Percentiles rank a stretch among this genome's conserved stretches.
These are phyloP conservation scores for Bisporella sp. DNA, from an alignment of 2,329 filamentous ascomycete genomes.

Conservation along the genomic window DNA sequence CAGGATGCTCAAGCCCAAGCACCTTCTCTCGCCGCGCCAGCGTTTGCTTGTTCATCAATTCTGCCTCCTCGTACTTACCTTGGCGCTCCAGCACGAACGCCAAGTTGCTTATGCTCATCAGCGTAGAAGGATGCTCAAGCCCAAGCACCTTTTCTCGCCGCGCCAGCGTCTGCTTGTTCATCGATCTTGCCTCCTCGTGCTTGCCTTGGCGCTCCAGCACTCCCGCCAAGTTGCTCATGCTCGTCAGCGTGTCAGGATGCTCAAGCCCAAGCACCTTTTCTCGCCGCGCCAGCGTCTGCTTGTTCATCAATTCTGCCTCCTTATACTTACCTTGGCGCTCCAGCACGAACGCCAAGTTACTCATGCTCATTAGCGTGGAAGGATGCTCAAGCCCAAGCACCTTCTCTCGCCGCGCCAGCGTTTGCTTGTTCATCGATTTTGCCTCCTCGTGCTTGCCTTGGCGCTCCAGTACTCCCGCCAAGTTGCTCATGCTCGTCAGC, in stretches of 20 bases:
- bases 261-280: not conserved
- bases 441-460: not conserved
- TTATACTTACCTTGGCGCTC: conserved; percentile 3
- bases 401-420: conserved; percentile 1
- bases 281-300: conserved; percentile 1
- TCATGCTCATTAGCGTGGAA: conserved; percentile 4
- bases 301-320: conserved; percentile 2
- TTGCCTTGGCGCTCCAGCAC: too few relatives aligned
- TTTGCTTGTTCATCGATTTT: conserved; percentile 5
- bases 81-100: too few relatives aligned
- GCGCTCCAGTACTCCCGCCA: not conserved
- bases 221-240: not conserved
- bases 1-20: too few relatives aligned
- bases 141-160: too few relatives aligned
- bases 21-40: too few relatives aligned
- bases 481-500: conserved; percentile 4
- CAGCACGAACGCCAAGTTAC: conserved; percentile 2
- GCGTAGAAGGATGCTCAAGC: too few relatives aligned
- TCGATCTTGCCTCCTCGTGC: too few relatives aligned
- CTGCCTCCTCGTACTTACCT: too few relatives aligned
- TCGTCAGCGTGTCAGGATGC: not conserved
- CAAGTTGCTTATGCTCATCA: too few relatives aligned
- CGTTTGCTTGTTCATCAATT: too few relatives aligned
- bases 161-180: too few relatives aligned
- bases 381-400: conserved; percentile 5